Evolutionary conservation across 2,329 filamentous ascomycete genomes (phyloP), one percentile per base, ranked within the genome.

Genomic region (Paecilomyces sp.): DNA sequence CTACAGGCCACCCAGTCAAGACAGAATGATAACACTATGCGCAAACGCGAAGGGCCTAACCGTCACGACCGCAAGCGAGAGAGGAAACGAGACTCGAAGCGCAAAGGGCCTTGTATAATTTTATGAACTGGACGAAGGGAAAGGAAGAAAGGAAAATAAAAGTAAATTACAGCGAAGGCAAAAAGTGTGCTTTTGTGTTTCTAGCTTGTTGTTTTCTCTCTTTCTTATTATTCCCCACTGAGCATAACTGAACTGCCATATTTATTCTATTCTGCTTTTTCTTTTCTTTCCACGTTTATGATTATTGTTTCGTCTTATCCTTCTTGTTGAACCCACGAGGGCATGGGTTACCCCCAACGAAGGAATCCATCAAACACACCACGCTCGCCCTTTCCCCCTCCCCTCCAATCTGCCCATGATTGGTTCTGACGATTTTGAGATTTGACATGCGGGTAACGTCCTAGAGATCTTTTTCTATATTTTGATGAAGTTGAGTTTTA

Each of bases 51-150:
- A 13, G 66, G 68, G 18, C 63, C 70, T 2, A 71, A 67, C 55
- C 68, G 71, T 52, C 65, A 71, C 51, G 72, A 77, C 47, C 67
- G 73, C 33, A 74, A 74, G 61, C 65, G 66, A 59, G 68, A 73
- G 18, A 69, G 67, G 62, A 63, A 64, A 57, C 68, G 67, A 57
- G 65, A 67, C 57, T 61, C 64, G 22, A 67, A 70, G 62, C 72
- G 75, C 18, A 71, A 72, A 58, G 70, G 70, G 1, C 72, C 73
- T 22, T 77, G 75, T 64, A 69, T 76, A 53, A 75, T 77, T 63
- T 68, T 77, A 58, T 77, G 54, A 47, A n/a, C 18, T 28, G 52
- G 30, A 54, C 28, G 24, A n/a, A 22, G 15, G 22, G 7, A n/a
- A 54, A 33, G 18, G 11, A 24, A 54, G 15, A 30, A 9, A 11